Base-by-base conservation (phyloP, 2,329 filamentous ascomycete species). In the Diaporthe sp. region DNA sequence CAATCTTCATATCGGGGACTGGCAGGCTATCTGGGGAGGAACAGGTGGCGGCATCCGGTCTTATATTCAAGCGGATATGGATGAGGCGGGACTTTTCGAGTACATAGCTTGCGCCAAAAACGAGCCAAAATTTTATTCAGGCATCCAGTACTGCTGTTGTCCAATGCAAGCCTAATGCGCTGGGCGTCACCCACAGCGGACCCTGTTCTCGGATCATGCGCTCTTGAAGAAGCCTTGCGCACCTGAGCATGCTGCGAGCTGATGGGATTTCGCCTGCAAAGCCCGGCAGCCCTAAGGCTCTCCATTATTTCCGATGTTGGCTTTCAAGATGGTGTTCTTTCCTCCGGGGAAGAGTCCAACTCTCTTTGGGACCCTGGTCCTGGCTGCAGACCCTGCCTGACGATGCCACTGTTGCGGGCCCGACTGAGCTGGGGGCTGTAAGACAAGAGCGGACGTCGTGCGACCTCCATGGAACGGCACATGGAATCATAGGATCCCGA, bases 51-150 rank as follows among this genome's bases (percentile, higher is more conserved):
- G 15, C 47, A 9, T 13, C 37, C 19, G 13, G 22, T 37, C 4
- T 35, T 10, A 15, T 22, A 25, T 9, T 51, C 22, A 17, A n/a
- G 39, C 15, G 30, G n/a, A 47, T 22, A 61, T 32, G 37, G 39
- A 47, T 25, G 39, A 32, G 19, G 22, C 39, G 25, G 27, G 39
- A 19, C 9, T 39, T 68, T 37, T 19, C 32, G 7, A 68, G 47
- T 39, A 68, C 25, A 68, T 68, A 68, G 47, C 63, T 68, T 53
- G 32, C 63, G 47, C 32, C 47, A 53, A 37, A 10, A 53, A 44
- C 32, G 47, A 53, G 47, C 44, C 10, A 13, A 53, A 27, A 22
- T 27, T 68, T 17, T n/a, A 68, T 50, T 47, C 17, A 35, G 8
- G 27, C 27, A 35, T 15, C 27, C 4, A 50, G 37, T 12, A 39